Evolutionary conservation across 1,139 yeast genomes (phyloP).

Genomic region (Scheffersomyces segobiensis): DNA sequence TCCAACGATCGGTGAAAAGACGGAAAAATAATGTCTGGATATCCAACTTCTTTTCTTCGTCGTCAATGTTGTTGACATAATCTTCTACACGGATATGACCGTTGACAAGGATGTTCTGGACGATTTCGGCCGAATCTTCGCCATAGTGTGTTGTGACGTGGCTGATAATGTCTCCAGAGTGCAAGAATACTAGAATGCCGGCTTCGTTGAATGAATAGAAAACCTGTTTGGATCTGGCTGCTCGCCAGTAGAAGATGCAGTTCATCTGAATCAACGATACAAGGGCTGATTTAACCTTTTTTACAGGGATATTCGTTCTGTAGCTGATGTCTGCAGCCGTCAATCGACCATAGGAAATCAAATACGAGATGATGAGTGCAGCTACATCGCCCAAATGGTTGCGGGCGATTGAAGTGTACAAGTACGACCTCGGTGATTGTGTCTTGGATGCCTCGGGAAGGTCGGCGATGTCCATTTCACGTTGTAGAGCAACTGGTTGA

Average conservation of each 20-base stretch:
- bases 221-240: slow-evolving; percentile 37
- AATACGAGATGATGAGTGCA: slow-evolving; percentile 50
- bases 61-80: slow-evolving; percentile 46
- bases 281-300: slow-evolving; percentile 54
- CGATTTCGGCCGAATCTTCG: slow-evolving; percentile 60
- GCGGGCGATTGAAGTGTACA: slow-evolving; percentile 55
- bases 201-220: slow-evolving; percentile 63
- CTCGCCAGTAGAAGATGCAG: slow-evolving; percentile 57
- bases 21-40: slow-evolving; percentile 40
- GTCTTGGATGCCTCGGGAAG: slow-evolving; percentile 33
- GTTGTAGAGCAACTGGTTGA: background rate
- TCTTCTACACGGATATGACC: slow-evolving; percentile 69
- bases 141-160: slow-evolving; percentile 45
- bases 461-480: slow-evolving; percentile 14
- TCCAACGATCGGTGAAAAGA: slow-evolving; percentile 59
- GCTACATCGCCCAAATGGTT: slow-evolving; percentile 68
- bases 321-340: slow-evolving; percentile 48
- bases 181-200: slow-evolving; percentile 64
- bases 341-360: slow-evolving; percentile 62
- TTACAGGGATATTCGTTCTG: slow-evolving; percentile 41
- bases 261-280: slow-evolving; percentile 68
- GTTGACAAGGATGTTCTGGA: slow-evolving; percentile 66
- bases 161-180: slow-evolving; percentile 75
- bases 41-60: slow-evolving; percentile 20
- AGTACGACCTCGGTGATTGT: slow-evolving; percentile 62